These are phyloP conservation scores for Nicotiana otophora DNA, from an alignment of 257 asterid species.

Conservation along the genomic window DNA sequence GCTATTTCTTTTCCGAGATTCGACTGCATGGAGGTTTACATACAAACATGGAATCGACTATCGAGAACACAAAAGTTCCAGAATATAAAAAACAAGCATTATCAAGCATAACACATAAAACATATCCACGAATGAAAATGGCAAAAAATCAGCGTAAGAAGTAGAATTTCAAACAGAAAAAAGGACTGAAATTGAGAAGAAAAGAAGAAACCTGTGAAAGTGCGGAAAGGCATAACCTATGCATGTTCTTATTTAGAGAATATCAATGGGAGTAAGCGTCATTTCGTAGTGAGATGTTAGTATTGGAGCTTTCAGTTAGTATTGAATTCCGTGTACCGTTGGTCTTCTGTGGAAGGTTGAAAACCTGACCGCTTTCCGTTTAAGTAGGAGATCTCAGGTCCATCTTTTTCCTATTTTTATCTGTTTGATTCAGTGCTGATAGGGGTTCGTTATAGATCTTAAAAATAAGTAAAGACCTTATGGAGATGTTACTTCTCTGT, in stretches of 20 bases:
- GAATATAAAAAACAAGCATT: neutral
- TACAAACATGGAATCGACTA: neutral
- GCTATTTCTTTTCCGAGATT: neutral
- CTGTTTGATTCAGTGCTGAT: too few relatives aligned
- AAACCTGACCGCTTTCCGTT: slow-evolving; percentile 24
- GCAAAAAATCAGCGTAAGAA: neutral
- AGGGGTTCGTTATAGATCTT: too few relatives aligned
- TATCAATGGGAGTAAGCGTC: neutral
- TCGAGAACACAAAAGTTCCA: neutral
- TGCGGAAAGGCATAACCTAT: neutral
- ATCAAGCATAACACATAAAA: too few relatives aligned
- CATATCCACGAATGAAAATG: neutral
- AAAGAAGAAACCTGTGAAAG: neutral
- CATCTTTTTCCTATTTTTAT: neutral
- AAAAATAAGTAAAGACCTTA: too few relatives aligned
- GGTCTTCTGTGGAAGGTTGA: slow-evolving; percentile 19
- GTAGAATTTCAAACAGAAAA: neutral
- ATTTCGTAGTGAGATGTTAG: neutral
- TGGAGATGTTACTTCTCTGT: too few relatives aligned
- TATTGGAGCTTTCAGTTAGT: slow-evolving; percentile 3
- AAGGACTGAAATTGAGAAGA: neutral
- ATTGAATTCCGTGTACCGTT: slow-evolving; percentile 18
- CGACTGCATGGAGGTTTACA: neutral
- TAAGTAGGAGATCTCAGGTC: slow-evolving; percentile 18
- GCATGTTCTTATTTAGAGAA: neutral